These are phyloP conservation scores for Avena eriantha DNA, from an alignment of 176 grass and related monocot species.

Conservation along the genomic window DNA sequence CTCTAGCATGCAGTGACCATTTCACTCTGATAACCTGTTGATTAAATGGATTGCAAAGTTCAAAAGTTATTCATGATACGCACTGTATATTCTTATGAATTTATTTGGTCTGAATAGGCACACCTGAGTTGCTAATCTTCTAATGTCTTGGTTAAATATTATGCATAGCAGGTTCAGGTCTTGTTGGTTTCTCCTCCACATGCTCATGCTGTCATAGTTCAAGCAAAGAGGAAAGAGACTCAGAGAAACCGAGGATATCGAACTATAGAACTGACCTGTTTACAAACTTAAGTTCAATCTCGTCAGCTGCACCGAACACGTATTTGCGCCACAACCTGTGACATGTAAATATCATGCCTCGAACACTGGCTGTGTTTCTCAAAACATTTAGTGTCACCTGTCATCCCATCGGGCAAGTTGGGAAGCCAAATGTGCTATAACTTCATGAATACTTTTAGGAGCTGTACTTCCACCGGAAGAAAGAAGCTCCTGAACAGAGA, in stretches of 20 bases:
- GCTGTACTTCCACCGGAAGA: constrained; percentile 48
- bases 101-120: background rate
- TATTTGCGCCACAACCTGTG: constrained; percentile 63
- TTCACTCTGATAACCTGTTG: constrained; percentile 75
- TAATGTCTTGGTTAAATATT: constrained; percentile 77
- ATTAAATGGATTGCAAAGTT: background rate
- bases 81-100: background rate
- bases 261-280: constrained; percentile 48
- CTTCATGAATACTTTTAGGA: constrained; percentile 62
- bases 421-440: constrained; percentile 64
- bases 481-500: constrained; percentile 56
- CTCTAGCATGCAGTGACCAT: constrained; percentile 75
- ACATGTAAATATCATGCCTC: background rate
- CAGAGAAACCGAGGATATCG: background rate
- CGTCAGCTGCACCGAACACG: constrained; percentile 58
- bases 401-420: constrained; percentile 67
- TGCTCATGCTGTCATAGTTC: background rate
- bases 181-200: constrained; percentile 66
- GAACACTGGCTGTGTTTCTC: background rate
- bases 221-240: background rate
- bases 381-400: constrained; percentile 30
- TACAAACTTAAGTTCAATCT: constrained; percentile 75
- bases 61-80: background rate
- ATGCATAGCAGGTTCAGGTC: constrained; percentile 62
- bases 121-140: constrained; percentile 69